Conservation (phyloP, 2,329 filamentous ascomycete species). For the Plenodomus tracheiphilus region DNA sequence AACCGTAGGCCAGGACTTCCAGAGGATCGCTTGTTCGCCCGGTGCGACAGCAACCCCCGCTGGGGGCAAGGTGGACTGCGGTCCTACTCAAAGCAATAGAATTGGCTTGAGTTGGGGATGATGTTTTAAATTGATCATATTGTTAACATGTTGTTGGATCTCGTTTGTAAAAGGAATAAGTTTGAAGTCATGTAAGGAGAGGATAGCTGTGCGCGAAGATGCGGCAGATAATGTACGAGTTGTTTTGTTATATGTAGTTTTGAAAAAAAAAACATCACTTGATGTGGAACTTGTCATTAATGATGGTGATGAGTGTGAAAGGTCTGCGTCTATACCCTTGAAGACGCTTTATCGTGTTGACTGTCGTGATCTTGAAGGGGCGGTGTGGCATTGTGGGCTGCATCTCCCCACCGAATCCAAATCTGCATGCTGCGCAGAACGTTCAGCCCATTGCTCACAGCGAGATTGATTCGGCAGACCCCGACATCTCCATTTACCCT, state of each 20-base stretch:
- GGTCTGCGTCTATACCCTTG: no score
- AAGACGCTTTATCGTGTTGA: no score
- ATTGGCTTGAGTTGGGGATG: constrained; percentile 31
- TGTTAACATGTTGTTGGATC: constrained; percentile 11
- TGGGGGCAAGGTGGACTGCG: constrained; percentile 21
- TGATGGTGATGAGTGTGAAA: no score
- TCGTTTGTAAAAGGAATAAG: constrained; percentile 6
- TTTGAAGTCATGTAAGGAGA: background rate
- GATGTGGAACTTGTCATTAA: background rate
- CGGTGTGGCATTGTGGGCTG: no score
- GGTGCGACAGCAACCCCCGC: constrained; percentile 21
- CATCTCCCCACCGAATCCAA: no score
- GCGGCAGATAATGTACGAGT: background rate
- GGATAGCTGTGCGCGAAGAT: constrained; percentile 3
- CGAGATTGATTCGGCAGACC: no score
- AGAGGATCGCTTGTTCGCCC: constrained; percentile 21
- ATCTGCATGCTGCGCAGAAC: no score
- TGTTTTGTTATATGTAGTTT: background rate
- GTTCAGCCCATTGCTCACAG: no score
- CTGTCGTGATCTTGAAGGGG: no score
- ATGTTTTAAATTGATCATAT: constrained; percentile 26
- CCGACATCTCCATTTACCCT: no score
- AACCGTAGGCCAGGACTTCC: constrained; percentile 28
- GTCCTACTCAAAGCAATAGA: constrained; percentile 30
- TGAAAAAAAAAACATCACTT: background rate